Base-by-base conservation (phyloP, 1,284 basidiomycete genomes). In the Wolfiporia cocos region DNA sequence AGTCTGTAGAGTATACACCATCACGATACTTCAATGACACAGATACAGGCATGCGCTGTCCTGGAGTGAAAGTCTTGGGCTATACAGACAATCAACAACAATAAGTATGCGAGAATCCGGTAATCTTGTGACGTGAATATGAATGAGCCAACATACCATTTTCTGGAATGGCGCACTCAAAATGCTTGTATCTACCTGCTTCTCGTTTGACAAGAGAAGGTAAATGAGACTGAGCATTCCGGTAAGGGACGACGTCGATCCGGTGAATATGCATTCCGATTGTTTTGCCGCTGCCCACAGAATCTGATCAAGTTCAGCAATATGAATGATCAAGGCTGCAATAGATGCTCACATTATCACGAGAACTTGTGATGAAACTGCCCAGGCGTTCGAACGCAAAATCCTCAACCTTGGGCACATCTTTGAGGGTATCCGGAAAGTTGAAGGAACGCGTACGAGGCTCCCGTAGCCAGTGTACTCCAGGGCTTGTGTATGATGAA, bases 241-340 rank as follows among this genome's bases (percentile, higher is more conserved):
- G 0, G 90, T 87, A 46, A 96, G 66, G 9, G 91, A 94, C n/a
- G 92, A 95, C 0, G 95, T 99, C 7, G 90, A 94, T 1, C 95
- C 95, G 14, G 78, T 78, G 59, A 88, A 98, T 30, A 59, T 69
- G 33, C 78, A 75, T 0, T 70, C 61, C 46, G 87, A 71, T 29
- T 63, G 61, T 50, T 75, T 69, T 0, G 87, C 85, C 12, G 96
- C 64, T 3, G 62, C 56, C 43, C 73, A 69, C 4, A 98, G 67
- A 46, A 87, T 81, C 81, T 89, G 36, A 5, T 7, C 4, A 21
- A 10, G 15, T 19, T n/a, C n/a, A n/a, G n/a, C n/a, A 6, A n/a
- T 34, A 26, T 34, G 28, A 21, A 24, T 22, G 11, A 45, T 40
- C 15, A 15, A 39, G 26, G 9, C 26, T 28, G 9, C 26, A 21